phyloP scores from a whole-genome alignment of 2,329 filamentous ascomycete species.

The Aschersonia sp. region DNA sequence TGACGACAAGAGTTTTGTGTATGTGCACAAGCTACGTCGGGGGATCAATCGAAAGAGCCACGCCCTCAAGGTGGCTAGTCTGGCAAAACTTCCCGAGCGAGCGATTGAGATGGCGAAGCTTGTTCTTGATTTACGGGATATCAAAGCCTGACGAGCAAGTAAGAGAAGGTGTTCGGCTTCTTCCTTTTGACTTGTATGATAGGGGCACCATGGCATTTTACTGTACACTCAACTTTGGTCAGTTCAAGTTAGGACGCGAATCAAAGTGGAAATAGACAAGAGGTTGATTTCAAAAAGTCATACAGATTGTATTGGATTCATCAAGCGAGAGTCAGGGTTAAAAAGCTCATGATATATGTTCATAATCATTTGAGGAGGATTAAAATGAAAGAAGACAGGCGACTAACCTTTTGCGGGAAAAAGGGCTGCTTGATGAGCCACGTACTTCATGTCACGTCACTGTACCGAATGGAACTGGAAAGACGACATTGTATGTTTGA shows the following conservation, averaged over 20 bases:
- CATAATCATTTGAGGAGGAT: slow-evolving; percentile 36
- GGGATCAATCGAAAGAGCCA: slow-evolving; percentile 82
- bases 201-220: too few species aligned
- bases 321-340: slow-evolving; percentile 49
- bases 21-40: slow-evolving; percentile 66
- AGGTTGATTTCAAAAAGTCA: slow-evolving; percentile 23
- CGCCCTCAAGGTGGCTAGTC: slow-evolving; percentile 80
- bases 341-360: slow-evolving; percentile 48
- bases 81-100: slow-evolving; percentile 67
- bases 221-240: too few species aligned
- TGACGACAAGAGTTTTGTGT: slow-evolving; percentile 57
- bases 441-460: slow-evolving; percentile 1
- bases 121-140: slow-evolving; percentile 27
- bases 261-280: neutral
- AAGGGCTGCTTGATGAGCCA: neutral
- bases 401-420: slow-evolving; percentile 28
- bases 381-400: neutral
- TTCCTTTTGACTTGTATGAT: too few species aligned
- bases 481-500: neutral
- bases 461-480: neutral
- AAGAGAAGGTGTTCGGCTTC: neutral
- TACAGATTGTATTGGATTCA: slow-evolving; percentile 38
- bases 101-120: slow-evolving; percentile 54
- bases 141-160: slow-evolving; percentile 4
- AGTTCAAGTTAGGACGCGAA: too few species aligned